Evolutionary conservation across 495 filamentous ascomycete genomes (phyloP), one percentile per base, ranked within the genome.

Genomic region (Penicillium pulvis): DNA sequence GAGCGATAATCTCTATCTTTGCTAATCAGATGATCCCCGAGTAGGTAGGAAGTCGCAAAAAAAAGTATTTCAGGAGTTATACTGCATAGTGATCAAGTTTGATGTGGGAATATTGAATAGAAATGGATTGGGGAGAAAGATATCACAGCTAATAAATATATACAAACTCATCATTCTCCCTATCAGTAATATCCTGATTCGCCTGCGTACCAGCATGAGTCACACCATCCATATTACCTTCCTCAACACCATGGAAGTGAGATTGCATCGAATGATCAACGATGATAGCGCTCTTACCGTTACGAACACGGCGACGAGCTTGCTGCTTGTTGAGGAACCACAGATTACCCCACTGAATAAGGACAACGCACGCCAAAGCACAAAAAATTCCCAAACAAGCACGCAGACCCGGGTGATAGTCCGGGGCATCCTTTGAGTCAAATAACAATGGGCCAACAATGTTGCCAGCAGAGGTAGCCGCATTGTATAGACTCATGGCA

Each of bases 111-210:
- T 7, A 28, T 28, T 2, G 28, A 28, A 7, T 5, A 5, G 3
- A 28, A 28, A 5, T 28, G 4, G 33, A 41, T 41, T 41, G 39
- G 16, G 1, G 14, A 41, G 2, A 41, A 1, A 6, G 14, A 41
- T 41, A 6, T 17, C 14, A 16, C 2, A 17, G 42, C 53, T 74
- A 87, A 60, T 86, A 85, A 54, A 87, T 81, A 75, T 86, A 87
- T 7, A 87, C 79, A 74, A 87, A 87, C 71, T 88, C 85, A 60
- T 87, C 84, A 63, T 89, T 87, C 72, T 85, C 70, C 31, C 82
- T 66, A 63, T 87, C 85, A 26, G 84, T 88, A 66, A 86, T 55
- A 70, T 87, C 86, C 50, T 73, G 53, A 52, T 83, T 81, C 11
- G 78, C 81, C 36, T 79, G 56, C 45, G 63, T 68, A 11, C 62